These are phyloP conservation scores for Martiniozyma abietophila DNA, from an alignment of 805 yeast species.

Conservation along the genomic window DNA sequence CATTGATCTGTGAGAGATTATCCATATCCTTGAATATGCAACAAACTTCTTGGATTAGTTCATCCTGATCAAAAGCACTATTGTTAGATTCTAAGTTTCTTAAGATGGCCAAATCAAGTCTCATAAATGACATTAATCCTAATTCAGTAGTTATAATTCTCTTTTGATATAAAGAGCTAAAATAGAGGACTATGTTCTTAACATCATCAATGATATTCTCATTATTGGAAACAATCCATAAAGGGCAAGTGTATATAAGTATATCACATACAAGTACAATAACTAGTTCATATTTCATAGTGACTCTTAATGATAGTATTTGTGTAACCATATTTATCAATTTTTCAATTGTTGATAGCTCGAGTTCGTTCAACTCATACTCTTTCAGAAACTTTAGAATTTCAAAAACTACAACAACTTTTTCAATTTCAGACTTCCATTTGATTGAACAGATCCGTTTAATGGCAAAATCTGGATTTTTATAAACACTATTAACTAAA, in stretches of 20 bases:
- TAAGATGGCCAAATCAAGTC: constrained; percentile 15
- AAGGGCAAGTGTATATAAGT: constrained; percentile 18
- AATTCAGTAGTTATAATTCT: constrained; percentile 31
- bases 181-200: constrained; percentile 39
- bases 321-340: constrained; percentile 11
- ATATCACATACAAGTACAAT: constrained; percentile 27
- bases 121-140: constrained; percentile 26
- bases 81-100: constrained; percentile 1
- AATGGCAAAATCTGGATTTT: constrained; percentile 5
- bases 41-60: neutral
- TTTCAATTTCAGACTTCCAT: constrained; percentile 2
- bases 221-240: constrained; percentile 21
- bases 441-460: constrained; percentile 8
- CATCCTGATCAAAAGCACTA: neutral
- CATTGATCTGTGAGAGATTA: neutral
- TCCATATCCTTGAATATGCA: constrained; percentile 3
- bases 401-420: constrained; percentile 12
- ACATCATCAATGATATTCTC: constrained; percentile 32
- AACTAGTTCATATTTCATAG: constrained; percentile 33
- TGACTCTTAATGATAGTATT: constrained; percentile 15
- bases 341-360: constrained; percentile 6
- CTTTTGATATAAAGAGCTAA: constrained; percentile 32
- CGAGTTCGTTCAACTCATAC: neutral
- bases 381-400: constrained; percentile 9
- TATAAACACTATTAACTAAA: neutral